Base-by-base conservation (phyloP, 768 basidiomycete genomes). In the Psilocybe cubensis region DNA sequence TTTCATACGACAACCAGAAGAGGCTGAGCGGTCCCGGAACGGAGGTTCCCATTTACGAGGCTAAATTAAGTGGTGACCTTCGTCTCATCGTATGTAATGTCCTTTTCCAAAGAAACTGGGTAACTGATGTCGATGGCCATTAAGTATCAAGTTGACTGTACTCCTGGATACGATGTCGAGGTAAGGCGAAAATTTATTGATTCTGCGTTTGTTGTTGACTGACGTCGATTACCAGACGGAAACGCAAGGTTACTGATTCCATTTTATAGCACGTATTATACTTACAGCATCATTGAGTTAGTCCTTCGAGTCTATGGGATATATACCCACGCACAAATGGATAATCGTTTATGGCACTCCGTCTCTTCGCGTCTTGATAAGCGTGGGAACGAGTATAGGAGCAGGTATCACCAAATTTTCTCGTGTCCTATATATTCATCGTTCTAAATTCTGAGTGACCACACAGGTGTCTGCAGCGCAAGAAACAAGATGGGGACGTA, bases 1-100 rank as follows among this genome's bases (percentile, higher is more conserved):
- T 90, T 62, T 89, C 88, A 1, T 74, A 76, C 6, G 83, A 86
- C 57, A 90, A 89, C 59, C 85, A 89, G 60, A 87, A 87, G 66
- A 69, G 79, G 4, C 70, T 89, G 14, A 83, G 74, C 18, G 78
- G 78, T 0, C 49, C 68, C 0, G 70, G 73, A 14, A 67, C 68
- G 9, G 79, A 79, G 0, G 68, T 89, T 0, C 85, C 88, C 0
- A 78, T 90, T 9, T 89, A 78, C 51, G 87, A 89, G 63, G 89
- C 89, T 0, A 89, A 87, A 66, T 83, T 89, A 77, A 81, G 81
- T 5, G 62, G 72, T 0, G 82, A 85, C 56, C 63, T 76, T 27
- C 72, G 83, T 3, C 68, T 86, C n/a, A 74, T 86, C 1, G 83
- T 84, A 63, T 2, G 35, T 14, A 18, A 27, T 25, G 11, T 17